phyloP scores from a whole-genome alignment of 73 alveolate species.

The Tetrahymena malaccensis region DNA sequence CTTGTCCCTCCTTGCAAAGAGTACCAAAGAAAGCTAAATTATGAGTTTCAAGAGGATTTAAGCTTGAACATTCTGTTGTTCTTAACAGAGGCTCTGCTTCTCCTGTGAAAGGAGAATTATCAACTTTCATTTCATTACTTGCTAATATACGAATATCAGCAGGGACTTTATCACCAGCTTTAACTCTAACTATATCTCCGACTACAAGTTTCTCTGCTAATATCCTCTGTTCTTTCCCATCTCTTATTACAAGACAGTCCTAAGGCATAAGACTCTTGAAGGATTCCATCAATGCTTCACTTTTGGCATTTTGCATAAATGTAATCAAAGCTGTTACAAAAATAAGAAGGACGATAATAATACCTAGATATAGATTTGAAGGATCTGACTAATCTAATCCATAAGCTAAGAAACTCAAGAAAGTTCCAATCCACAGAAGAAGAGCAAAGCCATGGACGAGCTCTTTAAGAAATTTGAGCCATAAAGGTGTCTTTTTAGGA shows the following conservation, averaged over 20 bases:
- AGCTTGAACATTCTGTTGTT: constrained; percentile 51
- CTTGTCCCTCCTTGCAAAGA: constrained; percentile 83
- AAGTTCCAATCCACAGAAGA: constrained; percentile 63
- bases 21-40: too few species aligned
- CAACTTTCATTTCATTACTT: constrained; percentile 77
- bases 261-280: constrained; percentile 71
- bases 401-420: constrained; percentile 59
- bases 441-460: constrained; percentile 61
- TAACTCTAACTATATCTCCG: constrained; percentile 86
- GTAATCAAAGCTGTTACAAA: constrained; percentile 58
- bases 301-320: constrained; percentile 50
- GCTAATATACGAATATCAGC: constrained; percentile 81
- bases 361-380: constrained; percentile 58
- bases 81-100: constrained; percentile 75
- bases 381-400: constrained; percentile 48
- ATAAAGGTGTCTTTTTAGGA: too few species aligned
- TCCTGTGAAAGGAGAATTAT: constrained; percentile 86
- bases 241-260: constrained; percentile 66
- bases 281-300: constrained; percentile 69
- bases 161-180: constrained; percentile 87
- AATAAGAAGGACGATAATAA: constrained; percentile 51
- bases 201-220: constrained; percentile 75
- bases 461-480: constrained; percentile 50
- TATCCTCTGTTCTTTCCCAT: constrained; percentile 51
- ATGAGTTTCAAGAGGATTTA: too few species aligned